phyloP scores from a whole-genome alignment of 305 asterid species.

The Rubia tinctorum region DNA sequence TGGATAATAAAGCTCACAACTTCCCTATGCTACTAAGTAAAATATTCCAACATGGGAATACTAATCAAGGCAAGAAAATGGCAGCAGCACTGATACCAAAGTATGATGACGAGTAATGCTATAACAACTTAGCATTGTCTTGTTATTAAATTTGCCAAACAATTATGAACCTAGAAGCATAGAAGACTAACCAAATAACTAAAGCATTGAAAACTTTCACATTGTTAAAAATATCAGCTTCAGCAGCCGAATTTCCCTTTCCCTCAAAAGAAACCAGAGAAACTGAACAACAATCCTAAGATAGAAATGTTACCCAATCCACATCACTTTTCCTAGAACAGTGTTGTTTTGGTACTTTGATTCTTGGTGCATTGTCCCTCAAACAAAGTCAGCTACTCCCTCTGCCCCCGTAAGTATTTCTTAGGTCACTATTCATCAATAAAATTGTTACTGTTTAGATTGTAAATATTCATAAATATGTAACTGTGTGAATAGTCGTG shows the following conservation, averaged over 20 bases:
- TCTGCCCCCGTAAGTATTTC: too few relatives aligned
- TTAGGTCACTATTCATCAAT: too few relatives aligned
- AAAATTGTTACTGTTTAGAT: too few relatives aligned
- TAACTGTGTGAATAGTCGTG: too few relatives aligned
- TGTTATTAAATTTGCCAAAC: neutral
- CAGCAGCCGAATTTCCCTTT: neutral
- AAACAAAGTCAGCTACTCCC: neutral
- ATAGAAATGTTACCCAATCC: neutral
- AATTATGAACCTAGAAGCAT: neutral
- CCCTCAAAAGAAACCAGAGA: neutral
- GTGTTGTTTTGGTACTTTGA: neutral
- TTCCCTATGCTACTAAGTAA: neutral
- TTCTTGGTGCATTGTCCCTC: neutral
- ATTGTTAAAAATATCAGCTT: neutral
- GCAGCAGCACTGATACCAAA: neutral
- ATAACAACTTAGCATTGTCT: neutral
- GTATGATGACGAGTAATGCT: neutral
- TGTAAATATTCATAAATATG: too few relatives aligned
- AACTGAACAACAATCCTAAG: neutral
- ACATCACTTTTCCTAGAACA: neutral
- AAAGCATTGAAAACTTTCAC: neutral
- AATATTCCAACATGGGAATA: neutral
- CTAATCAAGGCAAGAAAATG: neutral
- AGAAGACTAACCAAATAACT: neutral
- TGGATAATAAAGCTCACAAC: neutral